Base-by-base conservation (phyloP, 2,329 filamentous ascomycete species). In the Ceratocystis eucalypticola region DNA sequence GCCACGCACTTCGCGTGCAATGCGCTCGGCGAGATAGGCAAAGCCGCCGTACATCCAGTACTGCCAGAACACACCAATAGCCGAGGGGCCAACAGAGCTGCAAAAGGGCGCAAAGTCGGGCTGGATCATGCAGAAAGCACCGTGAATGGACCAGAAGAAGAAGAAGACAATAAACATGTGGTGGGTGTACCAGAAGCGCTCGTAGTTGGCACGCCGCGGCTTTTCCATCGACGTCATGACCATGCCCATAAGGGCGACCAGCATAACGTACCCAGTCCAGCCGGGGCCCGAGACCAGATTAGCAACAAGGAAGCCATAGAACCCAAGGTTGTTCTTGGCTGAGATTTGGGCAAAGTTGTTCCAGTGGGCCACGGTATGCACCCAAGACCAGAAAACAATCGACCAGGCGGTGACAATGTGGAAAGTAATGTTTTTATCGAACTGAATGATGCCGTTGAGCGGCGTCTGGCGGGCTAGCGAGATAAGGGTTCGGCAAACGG, bases 121-220 rank as follows among this genome's bases (percentile, higher is more conserved):
- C 75, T 90, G 89, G 72, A 93, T 93, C 89, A 94, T 93, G 76
- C 90, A 93, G 78, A 91, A 94, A 30, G 88, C 88, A 67, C 89
- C 90, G 76, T 95, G 90, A 72, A 93, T 83, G n/a, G 89, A 86
- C 89, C 89, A 94, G 80, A 94, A 92, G 71, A 93, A 80, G 79
- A 94, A 94, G 81, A 94, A 94, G 70, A 93, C 73, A 75, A 93
- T 84, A 74, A 94, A 94, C 74, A 94, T 83, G 77, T 94, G 90
- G 76, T 95, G 89, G 1, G 88, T 90, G 75, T 91, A 92, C 89
- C 90, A 95, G 80, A 94, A 95, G 30, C 89, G 87, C 75, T 93
- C 89, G 74, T 90, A 93, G 77, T 94, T 92, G 69, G 87, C 87
- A 65, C 89, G 84, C 63, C 89, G 83, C 8, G 85, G 84, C 78